Conservation (phyloP, 2,329 filamentous ascomycete genomes). For the Chrysoporthe cubensis region DNA sequence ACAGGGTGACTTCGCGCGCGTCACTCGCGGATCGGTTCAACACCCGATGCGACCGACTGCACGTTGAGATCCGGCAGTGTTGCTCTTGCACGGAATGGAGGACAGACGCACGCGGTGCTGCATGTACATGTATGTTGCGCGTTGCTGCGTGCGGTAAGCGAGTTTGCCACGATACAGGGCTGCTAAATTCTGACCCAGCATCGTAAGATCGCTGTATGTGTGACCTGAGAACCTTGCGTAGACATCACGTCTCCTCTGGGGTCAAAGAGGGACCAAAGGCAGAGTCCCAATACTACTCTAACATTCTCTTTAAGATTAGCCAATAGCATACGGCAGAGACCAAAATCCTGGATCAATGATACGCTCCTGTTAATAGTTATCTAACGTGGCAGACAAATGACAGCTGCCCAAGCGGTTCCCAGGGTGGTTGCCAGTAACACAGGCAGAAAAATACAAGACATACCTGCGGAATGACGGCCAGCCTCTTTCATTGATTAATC, state of each 20-base stretch:
- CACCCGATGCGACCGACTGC: slow-evolving; percentile 21
- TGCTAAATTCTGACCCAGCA: slow-evolving; percentile 24
- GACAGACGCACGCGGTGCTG: slow-evolving; percentile 11
- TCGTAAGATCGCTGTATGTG: slow-evolving; percentile 2
- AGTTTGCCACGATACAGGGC: slow-evolving; percentile 20
- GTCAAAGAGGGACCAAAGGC: slow-evolving; percentile 36
- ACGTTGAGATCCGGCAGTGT: slow-evolving; percentile 20
- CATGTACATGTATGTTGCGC: slow-evolving; percentile 9
- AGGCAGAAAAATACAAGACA: slow-evolving; percentile 16
- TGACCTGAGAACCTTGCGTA: slow-evolving; percentile 5
- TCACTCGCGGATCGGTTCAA: slow-evolving; percentile 15
- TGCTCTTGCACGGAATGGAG: slow-evolving; percentile 3
- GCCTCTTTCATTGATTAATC: slow-evolving; percentile 4
- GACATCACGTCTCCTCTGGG: not conserved
- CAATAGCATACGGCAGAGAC: slow-evolving; percentile 2
- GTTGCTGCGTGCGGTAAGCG: slow-evolving; percentile 25
- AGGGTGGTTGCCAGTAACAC: slow-evolving; percentile 12
- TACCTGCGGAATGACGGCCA: slow-evolving; percentile 6
- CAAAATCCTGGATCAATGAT: slow-evolving; percentile 10
- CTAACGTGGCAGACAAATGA: slow-evolving; percentile 20
- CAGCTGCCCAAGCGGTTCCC: slow-evolving; percentile 12
- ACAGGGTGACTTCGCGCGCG: slow-evolving; percentile 1
- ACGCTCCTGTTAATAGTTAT: not conserved
- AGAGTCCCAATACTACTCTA: slow-evolving; percentile 1
- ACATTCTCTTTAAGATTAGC: not conserved